These are phyloP conservation scores for Phytophthora chlamydospora DNA, from an alignment of 352 stramenopile genomes.

Conservation along the genomic window DNA sequence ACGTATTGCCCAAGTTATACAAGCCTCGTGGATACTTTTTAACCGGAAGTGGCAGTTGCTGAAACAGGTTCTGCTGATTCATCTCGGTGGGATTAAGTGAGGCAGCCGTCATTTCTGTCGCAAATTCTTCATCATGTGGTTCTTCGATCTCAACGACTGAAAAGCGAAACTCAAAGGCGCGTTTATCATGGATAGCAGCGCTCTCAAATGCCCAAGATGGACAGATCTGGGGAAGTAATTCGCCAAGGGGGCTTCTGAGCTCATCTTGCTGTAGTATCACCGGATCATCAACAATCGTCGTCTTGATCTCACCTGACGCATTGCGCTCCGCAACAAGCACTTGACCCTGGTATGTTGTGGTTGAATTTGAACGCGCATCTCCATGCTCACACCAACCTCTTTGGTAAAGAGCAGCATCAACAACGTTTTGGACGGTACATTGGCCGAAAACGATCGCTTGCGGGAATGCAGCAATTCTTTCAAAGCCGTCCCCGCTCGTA, in stretches of 20 bases:
- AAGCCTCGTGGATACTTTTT: conserved; percentile 35
- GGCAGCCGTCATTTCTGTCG: background rate
- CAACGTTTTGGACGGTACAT: conserved; percentile 11
- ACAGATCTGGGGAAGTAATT: background rate
- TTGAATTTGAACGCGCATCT: background rate
- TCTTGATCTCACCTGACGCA: conserved; percentile 14
- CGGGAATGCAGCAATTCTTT: conserved; percentile 13
- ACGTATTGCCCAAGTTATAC: conserved; percentile 77
- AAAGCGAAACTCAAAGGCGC: conserved; percentile 21
- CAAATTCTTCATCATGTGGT: background rate
- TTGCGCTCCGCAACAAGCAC: conserved; percentile 8
- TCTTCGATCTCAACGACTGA: conserved; percentile 17
- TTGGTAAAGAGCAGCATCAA: conserved; percentile 55
- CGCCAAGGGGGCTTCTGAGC: conserved; percentile 4
- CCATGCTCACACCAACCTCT: conserved; percentile 69
- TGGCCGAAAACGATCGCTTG: conserved; percentile 16
- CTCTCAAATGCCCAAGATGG: conserved; percentile 1
- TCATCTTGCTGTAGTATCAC: conserved; percentile 17
- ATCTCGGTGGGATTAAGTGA: background rate
- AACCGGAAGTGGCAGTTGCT: background rate
- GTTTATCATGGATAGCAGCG: background rate
- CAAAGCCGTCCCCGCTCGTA: conserved; percentile 17
- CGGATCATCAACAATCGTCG: background rate
- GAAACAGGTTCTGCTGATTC: background rate
- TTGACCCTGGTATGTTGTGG: conserved; percentile 13